Percentiles rank a stretch among this genome's conserved stretches.
phyloP scores from a whole-genome alignment of 2,329 filamentous ascomycete genomes.

The Colletotrichum liriopes region DNA sequence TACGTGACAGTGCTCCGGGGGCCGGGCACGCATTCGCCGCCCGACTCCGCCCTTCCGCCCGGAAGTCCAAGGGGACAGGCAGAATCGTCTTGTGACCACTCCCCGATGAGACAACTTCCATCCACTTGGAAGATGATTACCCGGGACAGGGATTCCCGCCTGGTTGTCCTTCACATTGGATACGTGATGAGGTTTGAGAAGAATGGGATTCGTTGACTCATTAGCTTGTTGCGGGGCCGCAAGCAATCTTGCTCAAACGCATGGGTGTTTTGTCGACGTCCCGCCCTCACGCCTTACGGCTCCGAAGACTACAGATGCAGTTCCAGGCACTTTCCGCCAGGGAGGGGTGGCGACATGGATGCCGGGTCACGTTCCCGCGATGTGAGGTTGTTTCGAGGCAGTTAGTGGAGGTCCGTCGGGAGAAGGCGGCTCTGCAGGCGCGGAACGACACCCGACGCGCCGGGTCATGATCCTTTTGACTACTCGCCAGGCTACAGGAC shows the following conservation, averaged over 20 bases:
- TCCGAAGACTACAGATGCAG: neutral
- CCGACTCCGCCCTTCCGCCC: constrained; percentile 11
- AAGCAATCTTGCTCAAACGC: neutral
- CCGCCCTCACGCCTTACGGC: neutral
- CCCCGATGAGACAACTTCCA: neutral
- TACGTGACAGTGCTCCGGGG: neutral
- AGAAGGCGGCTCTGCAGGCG: constrained; percentile 36
- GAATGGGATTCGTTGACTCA: constrained; percentile 1
- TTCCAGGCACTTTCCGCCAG: neutral
- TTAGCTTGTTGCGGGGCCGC: neutral
- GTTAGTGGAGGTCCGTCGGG: constrained; percentile 13
- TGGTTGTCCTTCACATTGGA: neutral
- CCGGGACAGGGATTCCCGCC: neutral
- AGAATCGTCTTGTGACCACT: constrained; percentile 8
- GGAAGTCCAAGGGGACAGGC: neutral
- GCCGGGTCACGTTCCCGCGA: constrained; percentile 17
- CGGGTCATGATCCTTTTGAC: neutral
- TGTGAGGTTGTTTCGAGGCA: constrained; percentile 17
- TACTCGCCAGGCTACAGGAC: neutral
- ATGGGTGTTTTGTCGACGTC: neutral
- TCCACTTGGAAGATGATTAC: neutral
- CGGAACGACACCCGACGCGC: constrained; percentile 4
- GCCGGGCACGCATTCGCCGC: constrained; percentile 7
- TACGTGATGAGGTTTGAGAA: neutral
- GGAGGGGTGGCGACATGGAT: neutral